A percentile compares a stretch with the other conserved stretches of the same genome.
Conservation (phyloP, 169 alveolate species). For the Neospora caninum region DNA sequence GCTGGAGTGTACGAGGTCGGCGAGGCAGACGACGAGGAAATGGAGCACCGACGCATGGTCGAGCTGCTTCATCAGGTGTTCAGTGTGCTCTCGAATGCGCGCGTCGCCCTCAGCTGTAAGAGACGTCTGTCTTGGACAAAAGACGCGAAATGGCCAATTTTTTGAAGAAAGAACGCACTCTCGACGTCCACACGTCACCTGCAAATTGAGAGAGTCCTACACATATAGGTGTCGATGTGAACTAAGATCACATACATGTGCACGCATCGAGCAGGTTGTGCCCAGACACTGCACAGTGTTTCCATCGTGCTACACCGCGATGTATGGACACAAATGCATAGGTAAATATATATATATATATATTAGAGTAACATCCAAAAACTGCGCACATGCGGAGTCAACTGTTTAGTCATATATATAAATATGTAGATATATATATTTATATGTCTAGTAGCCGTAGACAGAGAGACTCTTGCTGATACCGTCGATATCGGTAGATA, state of each 20-base stretch:
- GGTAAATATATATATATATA: not conserved
- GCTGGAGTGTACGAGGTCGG: constrained; percentile 51
- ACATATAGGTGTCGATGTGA: not conserved
- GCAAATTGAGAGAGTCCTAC: not conserved
- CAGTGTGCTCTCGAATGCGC: constrained; percentile 7
- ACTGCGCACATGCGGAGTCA: too few relatives aligned
- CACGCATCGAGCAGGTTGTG: too few relatives aligned
- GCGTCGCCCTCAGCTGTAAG: constrained; percentile 30
- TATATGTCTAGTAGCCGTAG: too few relatives aligned
- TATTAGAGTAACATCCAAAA: not conserved
- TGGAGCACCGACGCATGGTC: constrained; percentile 58
- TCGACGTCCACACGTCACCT: too few relatives aligned
- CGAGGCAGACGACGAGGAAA: constrained; percentile 67
- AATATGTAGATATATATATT: not conserved
- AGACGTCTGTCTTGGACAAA: not conserved
- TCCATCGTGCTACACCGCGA: too few relatives aligned
- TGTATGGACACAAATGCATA: too few relatives aligned
- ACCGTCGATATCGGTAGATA: too few relatives aligned
- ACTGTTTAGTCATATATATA: not conserved
- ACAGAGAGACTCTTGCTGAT: too few relatives aligned
- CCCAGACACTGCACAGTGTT: too few relatives aligned
- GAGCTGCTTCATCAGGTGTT: constrained; percentile 54
- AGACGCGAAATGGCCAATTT: not conserved
- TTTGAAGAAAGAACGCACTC: not conserved
- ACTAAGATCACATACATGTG: too few relatives aligned